phyloP scores from a whole-genome alignment of 2,329 filamentous ascomycete genomes.

The Penicillium sumatraense region DNA sequence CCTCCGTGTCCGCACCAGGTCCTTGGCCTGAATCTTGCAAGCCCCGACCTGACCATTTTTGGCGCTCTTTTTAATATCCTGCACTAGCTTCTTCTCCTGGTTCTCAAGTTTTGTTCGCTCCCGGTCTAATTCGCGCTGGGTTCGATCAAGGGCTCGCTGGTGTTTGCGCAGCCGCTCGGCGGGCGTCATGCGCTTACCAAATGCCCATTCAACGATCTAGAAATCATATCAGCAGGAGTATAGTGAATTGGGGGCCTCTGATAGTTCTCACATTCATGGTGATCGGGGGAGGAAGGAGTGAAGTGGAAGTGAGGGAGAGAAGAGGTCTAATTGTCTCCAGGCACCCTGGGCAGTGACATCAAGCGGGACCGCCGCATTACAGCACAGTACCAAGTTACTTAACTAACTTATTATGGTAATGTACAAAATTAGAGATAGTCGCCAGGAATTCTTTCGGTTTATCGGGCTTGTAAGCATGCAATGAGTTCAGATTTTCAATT shows the following conservation, averaged over 20 bases:
- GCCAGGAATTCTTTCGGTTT: no score
- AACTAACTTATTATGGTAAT: no score
- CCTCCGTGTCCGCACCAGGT: conserved; percentile 88
- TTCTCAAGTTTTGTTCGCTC: conserved; percentile 96
- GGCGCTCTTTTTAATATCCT: conserved; percentile 96
- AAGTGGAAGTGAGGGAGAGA: conserved; percentile 1
- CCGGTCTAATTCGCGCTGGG: conserved; percentile 92
- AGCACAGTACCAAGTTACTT: neutral
- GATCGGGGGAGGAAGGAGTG: neutral
- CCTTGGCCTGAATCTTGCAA: conserved; percentile 97
- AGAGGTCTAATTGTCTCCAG: conserved; percentile 13
- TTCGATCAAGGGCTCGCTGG: conserved; percentile 95
- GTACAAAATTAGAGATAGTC: neutral
- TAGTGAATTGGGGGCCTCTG: neutral
- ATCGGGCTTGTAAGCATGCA: no score
- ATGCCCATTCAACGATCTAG: conserved; percentile 98
- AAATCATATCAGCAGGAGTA: conserved; percentile 21
- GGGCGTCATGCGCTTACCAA: conserved; percentile 98
- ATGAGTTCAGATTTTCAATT: no score
- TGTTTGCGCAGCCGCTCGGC: conserved; percentile 70
- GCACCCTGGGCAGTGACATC: conserved; percentile 29
- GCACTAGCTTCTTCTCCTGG: conserved; percentile 95
- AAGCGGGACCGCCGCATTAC: conserved; percentile 18
- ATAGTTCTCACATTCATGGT: conserved; percentile 47
- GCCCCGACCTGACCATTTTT: conserved; percentile 99